Conservation (phyloP, 1,284 basidiomycete genomes). For the Chondrostereum purpureum region DNA sequence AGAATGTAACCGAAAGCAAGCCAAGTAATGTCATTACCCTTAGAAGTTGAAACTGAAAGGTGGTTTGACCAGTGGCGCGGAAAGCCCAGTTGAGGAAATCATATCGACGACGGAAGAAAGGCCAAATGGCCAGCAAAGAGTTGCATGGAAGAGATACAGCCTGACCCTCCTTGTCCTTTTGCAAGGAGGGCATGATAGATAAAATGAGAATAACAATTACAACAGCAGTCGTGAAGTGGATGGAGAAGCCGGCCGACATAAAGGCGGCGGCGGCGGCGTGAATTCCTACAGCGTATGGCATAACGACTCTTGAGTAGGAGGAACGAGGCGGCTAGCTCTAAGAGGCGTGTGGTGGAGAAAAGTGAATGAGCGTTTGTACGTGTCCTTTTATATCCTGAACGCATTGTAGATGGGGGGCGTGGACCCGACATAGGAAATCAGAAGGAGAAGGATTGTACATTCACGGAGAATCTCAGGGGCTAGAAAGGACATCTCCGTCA, state of each 20-base stretch:
- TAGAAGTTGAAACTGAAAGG: slow-evolving; percentile 64
- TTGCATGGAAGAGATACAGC: slow-evolving; percentile 50
- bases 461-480: slow-evolving; percentile 9
- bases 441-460: slow-evolving; percentile 3
- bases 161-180: slow-evolving; percentile 37
- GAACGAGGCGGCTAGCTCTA: slow-evolving; percentile 1
- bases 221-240: slow-evolving; percentile 48
- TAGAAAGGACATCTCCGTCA: slow-evolving; percentile 14
- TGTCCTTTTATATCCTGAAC: too few relatives aligned
- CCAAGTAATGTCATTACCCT: slow-evolving; percentile 34
- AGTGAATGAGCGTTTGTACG: not conserved
- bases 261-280: slow-evolving; percentile 52
- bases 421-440: slow-evolving; percentile 7
- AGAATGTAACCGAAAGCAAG: slow-evolving; percentile 9
- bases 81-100: slow-evolving; percentile 69
- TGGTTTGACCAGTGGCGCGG: slow-evolving; percentile 50
- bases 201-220: slow-evolving; percentile 46
- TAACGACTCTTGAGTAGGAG: slow-evolving; percentile 17
- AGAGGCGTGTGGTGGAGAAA: slow-evolving; percentile 6
- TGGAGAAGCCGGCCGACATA: slow-evolving; percentile 46
- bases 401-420: slow-evolving; percentile 1
- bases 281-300: slow-evolving; percentile 54
- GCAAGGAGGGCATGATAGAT: slow-evolving; percentile 35
- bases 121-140: slow-evolving; percentile 47
- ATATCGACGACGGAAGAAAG: slow-evolving; percentile 61